Evolutionary conservation across 2,329 filamentous ascomycete genomes (phyloP).

Genomic region (Arthrobotrys sphaeroides): DNA sequence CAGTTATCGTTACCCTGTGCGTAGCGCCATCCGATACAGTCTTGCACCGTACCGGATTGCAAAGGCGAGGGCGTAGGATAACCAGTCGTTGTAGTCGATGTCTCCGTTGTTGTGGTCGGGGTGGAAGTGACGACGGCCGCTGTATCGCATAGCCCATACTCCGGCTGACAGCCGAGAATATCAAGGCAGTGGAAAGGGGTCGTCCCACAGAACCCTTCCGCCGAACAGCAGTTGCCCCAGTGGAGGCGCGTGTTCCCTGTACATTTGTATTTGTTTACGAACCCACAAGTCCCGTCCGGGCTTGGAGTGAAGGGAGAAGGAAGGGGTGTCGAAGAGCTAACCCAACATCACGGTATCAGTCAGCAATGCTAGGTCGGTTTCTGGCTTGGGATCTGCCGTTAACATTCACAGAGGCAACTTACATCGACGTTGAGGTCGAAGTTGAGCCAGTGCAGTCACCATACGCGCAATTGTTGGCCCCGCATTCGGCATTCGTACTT

Average conservation of each 20-base stretch:
- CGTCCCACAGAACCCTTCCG: conserved; percentile 14
- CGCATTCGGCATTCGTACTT: conserved; percentile 3
- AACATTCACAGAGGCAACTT: background rate
- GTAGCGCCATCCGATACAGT: background rate
- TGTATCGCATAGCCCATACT: background rate
- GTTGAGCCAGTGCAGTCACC: background rate
- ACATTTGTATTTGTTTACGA: conserved; percentile 15
- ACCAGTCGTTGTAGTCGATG: background rate
- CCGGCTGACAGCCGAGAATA: conserved; percentile 8
- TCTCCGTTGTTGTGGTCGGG: background rate
- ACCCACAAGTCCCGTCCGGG: conserved; percentile 21
- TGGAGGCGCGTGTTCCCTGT: conserved; percentile 1
- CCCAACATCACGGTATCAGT: too few relatives aligned
- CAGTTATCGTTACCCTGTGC: background rate
- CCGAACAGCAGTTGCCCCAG: conserved; percentile 27
- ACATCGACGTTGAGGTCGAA: background rate
- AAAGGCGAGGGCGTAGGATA: background rate
- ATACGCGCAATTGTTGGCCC: background rate
- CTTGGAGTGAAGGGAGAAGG: background rate
- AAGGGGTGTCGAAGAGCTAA: conserved; percentile 1
- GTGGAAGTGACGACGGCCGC: background rate
- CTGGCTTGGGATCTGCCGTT: too few relatives aligned
- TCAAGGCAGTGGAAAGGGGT: conserved; percentile 1
- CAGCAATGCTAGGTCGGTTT: too few relatives aligned
- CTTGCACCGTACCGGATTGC: background rate